A percentile compares a stretch with the other conserved stretches of the same genome.
These are phyloP conservation scores for Ogataea trehaloabstinens DNA, from an alignment of 805 yeast genomes.

Conservation along the genomic window DNA sequence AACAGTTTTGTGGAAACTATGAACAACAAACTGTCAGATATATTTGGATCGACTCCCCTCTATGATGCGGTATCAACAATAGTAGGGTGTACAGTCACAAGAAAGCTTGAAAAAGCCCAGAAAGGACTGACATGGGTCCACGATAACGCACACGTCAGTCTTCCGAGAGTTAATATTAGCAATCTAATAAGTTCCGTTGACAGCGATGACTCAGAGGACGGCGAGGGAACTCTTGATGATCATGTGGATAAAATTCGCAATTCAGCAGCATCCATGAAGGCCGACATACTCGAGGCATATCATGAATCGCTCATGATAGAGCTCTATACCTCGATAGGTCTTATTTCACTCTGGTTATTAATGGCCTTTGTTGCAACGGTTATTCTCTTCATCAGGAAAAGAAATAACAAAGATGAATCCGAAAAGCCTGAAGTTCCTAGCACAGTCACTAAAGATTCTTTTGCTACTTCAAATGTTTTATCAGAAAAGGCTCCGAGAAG, in stretches of 20 bases:
- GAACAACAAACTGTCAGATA: slow-evolving; percentile 53
- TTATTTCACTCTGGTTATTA: slow-evolving; percentile 48
- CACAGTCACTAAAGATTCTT: neutral
- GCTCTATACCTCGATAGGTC: slow-evolving; percentile 41
- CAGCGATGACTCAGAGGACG: slow-evolving; percentile 3
- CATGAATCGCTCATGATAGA: slow-evolving; percentile 41
- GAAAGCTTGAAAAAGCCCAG: slow-evolving; percentile 64
- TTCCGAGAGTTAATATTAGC: slow-evolving; percentile 47
- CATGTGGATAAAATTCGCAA: slow-evolving; percentile 19
- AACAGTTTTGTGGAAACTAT: slow-evolving; percentile 54
- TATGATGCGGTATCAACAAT: slow-evolving; percentile 61
- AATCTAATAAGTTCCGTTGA: slow-evolving; percentile 5
- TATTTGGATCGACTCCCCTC: slow-evolving; percentile 69
- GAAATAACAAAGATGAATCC: neutral
- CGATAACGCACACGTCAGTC: slow-evolving; percentile 52
- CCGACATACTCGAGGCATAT: slow-evolving; percentile 33
- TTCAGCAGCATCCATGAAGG: slow-evolving; percentile 24
- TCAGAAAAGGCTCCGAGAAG: neutral
- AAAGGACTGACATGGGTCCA: slow-evolving; percentile 79
- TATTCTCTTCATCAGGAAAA: slow-evolving; percentile 10
- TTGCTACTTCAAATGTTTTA: neutral
- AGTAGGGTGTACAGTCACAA: slow-evolving; percentile 76
- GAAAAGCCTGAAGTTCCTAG: neutral
- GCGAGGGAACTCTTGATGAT: slow-evolving; percentile 9
- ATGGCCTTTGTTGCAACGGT: slow-evolving; percentile 34